Conservation (phyloP, 1,284 basidiomycete genomes). For the Leccinum griseonigrum region DNA sequence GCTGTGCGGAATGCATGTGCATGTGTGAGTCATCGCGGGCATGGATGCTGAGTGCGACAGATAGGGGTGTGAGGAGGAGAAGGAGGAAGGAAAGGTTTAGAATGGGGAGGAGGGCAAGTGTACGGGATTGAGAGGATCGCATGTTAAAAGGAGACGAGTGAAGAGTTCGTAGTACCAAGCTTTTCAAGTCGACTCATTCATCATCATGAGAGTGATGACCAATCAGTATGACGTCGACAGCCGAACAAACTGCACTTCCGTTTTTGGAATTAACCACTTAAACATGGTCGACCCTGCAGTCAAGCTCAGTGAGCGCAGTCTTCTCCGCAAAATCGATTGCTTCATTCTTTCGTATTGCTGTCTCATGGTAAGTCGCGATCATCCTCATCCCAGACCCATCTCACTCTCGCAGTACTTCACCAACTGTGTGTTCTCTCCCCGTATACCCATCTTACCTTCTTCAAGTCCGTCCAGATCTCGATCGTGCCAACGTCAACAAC, state of each 20-base stretch:
- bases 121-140: not conserved
- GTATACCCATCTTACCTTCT: not conserved
- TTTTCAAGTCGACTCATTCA: constrained; percentile 16
- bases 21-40: constrained; percentile 40
- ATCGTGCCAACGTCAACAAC: constrained; percentile 64
- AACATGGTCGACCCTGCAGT: not conserved
- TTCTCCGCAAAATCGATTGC: constrained; percentile 45
- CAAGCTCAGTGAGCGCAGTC: constrained; percentile 29
- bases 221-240: constrained; percentile 12
- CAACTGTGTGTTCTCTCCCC: constrained; percentile 45
- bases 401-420: constrained; percentile 53
- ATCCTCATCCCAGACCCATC: not conserved
- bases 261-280: constrained; percentile 20
- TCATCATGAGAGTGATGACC: constrained; percentile 1
- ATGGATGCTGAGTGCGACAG: not conserved
- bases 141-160: not conserved
- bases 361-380: constrained; percentile 49
- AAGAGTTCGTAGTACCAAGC: not conserved
- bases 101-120: not conserved
- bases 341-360: constrained; percentile 70
- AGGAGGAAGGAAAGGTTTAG: not conserved
- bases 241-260: constrained; percentile 12
- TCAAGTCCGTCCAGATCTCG: constrained; percentile 45
- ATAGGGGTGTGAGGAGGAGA: constrained; percentile 20
- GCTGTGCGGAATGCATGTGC: constrained; percentile 47